Base-by-base conservation (phyloP, 306 rosid species). In the Cotoneaster glaucophyllus region DNA sequence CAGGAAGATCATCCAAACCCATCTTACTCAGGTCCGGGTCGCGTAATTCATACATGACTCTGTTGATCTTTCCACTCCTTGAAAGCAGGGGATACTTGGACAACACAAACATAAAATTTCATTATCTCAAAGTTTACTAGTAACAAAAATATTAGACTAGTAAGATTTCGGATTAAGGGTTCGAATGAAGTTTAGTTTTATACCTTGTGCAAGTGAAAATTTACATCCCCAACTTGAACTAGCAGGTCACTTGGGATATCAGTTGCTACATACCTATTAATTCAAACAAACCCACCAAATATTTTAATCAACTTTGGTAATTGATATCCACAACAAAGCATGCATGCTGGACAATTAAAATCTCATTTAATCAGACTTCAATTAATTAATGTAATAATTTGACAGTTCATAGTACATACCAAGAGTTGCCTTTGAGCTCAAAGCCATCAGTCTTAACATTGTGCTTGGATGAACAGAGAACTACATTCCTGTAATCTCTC, bases 151-250 rank as follows among this genome's bases (percentile, higher is more conserved):
- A 24, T 37, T 24, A 12, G 11, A 62, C 13, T 2, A 17, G 32
- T 9, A 25, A 67, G 71, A 25, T 31, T 11, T 57, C 28, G 28
- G 57, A 34, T 34, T 39, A 39, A 11, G 19, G 3, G 19, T 48
- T 48, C 18, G 8, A 15, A 5, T 32, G 37, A 32, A 32, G 37
- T 32, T 32, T 32, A 32, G 37, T 32, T 32, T 32, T 29, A 3
- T 86, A 92, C 98, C 98, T 90, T 95, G 73, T 95, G 98, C 70
- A 95, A 80, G 79, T 92, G 92, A 82, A 95, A 90, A 72, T 69
- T 87, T 45, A 87, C 84, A 75, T 83, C 93, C 69, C 84, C 93
- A 81, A 92, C 88, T 83, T 86, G 96, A 77, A 95, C 89, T 8
- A 81, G 77, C 67, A 95, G 45, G 74, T 95, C 98, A 83, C 98